Percentiles rank a stretch among this genome's conserved stretches.
Evolutionary conservation across 495 filamentous ascomycete species (phyloP).

Genomic region (Pyrenopolyporus hunteri): DNA sequence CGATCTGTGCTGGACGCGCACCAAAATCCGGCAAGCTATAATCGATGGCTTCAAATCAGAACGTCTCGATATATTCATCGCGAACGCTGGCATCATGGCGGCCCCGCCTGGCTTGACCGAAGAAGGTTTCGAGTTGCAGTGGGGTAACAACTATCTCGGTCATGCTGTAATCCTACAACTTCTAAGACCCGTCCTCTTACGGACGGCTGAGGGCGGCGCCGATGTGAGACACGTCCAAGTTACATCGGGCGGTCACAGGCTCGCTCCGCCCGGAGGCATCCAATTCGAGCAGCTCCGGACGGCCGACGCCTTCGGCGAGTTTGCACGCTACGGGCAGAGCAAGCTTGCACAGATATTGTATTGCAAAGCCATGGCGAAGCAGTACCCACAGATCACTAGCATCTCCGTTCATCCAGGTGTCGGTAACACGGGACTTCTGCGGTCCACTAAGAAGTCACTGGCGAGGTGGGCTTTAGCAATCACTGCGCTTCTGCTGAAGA

Average conservation of each 20-base stretch:
- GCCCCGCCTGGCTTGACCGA: constrained; percentile 54
- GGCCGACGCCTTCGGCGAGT: constrained; percentile 42
- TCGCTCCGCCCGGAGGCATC: constrained; percentile 46
- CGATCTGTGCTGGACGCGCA: constrained; percentile 13
- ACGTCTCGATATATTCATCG: constrained; percentile 62
- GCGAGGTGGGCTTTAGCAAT: constrained; percentile 8
- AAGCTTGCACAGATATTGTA: constrained; percentile 75
- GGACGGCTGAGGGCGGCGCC: constrained; percentile 45
- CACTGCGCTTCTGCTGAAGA: constrained; percentile 41
- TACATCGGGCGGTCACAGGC: constrained; percentile 37
- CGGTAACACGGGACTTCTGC: constrained; percentile 62
- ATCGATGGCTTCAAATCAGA: constrained; percentile 17
- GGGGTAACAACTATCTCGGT: constrained; percentile 70
- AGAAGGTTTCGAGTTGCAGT: constrained; percentile 69
- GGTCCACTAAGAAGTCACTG: constrained; percentile 13
- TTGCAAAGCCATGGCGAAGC: constrained; percentile 61
- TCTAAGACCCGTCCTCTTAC: constrained; percentile 61
- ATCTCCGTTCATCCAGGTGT: constrained; percentile 72
- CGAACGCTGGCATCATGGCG: constrained; percentile 70
- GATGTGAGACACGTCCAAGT: constrained; percentile 48
- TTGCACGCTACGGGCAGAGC: constrained; percentile 65
- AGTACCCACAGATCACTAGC: constrained; percentile 61
- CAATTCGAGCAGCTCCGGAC: constrained; percentile 47
- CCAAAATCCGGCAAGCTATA: constrained; percentile 15
- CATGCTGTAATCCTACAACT: constrained; percentile 67